Percentiles rank a stretch among this genome's conserved stretches.
phyloP scores from a whole-genome alignment of 495 filamentous ascomycete genomes.

The Umbilicaria muhlenbergii region DNA sequence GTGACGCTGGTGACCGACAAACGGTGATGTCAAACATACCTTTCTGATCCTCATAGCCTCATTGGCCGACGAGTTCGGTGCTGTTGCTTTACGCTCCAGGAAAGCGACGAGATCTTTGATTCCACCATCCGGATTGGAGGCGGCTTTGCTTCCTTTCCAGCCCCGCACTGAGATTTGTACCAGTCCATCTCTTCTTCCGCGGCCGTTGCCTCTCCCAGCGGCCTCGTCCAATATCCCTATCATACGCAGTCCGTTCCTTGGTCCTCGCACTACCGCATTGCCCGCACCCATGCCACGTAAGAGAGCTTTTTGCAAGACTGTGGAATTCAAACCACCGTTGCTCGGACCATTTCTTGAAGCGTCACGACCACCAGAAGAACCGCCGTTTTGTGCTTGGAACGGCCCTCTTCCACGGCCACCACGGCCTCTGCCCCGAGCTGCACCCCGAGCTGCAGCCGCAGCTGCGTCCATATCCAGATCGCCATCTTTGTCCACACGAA shows the following conservation, averaged over 20 bases:
- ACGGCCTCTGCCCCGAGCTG: slow-evolving; percentile 16
- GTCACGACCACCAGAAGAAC: slow-evolving; percentile 10
- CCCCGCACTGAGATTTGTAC: slow-evolving; percentile 43
- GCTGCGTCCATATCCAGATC: slow-evolving; percentile 63
- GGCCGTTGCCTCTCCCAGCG: slow-evolving; percentile 11
- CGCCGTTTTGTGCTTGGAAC: slow-evolving; percentile 11
- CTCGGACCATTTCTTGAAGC: slow-evolving; percentile 1
- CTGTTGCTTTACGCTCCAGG: slow-evolving; percentile 62
- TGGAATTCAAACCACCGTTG: slow-evolving; percentile 17
- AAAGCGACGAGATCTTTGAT: slow-evolving; percentile 55
- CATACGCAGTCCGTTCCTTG: slow-evolving; percentile 18
- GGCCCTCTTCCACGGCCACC: slow-evolving; percentile 22
- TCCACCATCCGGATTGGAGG: slow-evolving; percentile 52
- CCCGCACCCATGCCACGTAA: slow-evolving; percentile 22
- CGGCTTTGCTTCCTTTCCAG: slow-evolving; percentile 62
- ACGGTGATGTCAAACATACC: slow-evolving; percentile 52
- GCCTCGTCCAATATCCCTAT: slow-evolving; percentile 21
- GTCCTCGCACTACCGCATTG: slow-evolving; percentile 12
- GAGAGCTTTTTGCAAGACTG: slow-evolving; percentile 27
- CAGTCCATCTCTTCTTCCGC: slow-evolving; percentile 10
- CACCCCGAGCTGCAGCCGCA: slow-evolving; percentile 21
- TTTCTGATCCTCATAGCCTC: slow-evolving; percentile 56
- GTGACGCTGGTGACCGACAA: slow-evolving; percentile 33
- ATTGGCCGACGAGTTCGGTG: slow-evolving; percentile 32
- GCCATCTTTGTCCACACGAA: slow-evolving; percentile 59